These are phyloP conservation scores for Cladobotryum mycophilum DNA, from an alignment of 2,329 filamentous ascomycete species.

Conservation along the genomic window DNA sequence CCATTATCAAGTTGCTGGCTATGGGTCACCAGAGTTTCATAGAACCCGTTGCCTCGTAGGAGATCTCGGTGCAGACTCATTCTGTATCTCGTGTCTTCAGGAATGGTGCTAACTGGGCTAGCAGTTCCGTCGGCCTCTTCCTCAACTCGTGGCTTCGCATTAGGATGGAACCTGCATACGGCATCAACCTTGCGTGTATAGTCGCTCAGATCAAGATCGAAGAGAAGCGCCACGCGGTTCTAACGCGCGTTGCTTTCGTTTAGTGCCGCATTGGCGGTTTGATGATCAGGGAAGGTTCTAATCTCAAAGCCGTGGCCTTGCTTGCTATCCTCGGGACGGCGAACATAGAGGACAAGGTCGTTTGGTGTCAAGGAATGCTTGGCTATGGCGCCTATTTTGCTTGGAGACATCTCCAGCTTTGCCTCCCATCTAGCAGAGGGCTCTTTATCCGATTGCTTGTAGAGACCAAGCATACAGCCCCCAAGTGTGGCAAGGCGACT, in stretches of 20 bases:
- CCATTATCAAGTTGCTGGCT: too few relatives aligned
- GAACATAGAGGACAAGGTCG: too few relatives aligned
- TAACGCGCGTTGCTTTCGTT: background rate
- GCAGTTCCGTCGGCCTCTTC: too few relatives aligned
- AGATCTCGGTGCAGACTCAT: slow-evolving; percentile 10
- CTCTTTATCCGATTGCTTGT: too few relatives aligned
- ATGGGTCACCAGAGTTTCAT: background rate
- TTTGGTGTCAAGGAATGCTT: too few relatives aligned
- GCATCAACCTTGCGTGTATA: background rate
- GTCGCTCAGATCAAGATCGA: background rate
- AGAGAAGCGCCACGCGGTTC: background rate
- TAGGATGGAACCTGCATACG: background rate
- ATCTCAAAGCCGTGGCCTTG: too few relatives aligned
- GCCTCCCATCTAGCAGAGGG: too few relatives aligned
- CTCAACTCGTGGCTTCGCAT: background rate
- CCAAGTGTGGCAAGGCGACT: too few relatives aligned
- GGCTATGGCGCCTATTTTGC: too few relatives aligned
- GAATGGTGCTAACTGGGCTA: background rate
- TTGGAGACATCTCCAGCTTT: too few relatives aligned
- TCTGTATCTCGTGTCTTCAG: background rate
- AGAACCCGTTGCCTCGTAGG: slow-evolving; percentile 10
- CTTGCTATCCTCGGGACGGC: too few relatives aligned
- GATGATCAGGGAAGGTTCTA: background rate
- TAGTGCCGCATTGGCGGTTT: background rate
- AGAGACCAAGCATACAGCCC: too few relatives aligned